Conservation (phyloP, 345 rosid species). For the Populus pruinosa region DNA sequence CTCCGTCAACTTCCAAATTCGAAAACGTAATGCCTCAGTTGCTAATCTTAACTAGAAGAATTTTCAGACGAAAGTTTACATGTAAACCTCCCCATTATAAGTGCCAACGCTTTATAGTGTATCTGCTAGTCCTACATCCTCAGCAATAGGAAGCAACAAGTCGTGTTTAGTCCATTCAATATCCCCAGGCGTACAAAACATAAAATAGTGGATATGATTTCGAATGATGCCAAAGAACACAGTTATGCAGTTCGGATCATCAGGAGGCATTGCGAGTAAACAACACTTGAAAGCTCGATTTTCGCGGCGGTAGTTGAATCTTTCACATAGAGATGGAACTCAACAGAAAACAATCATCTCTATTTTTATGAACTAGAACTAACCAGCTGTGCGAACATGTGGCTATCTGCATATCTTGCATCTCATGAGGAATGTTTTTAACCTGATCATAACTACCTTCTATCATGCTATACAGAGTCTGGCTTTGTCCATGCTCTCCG, state of each 20-base stretch:
- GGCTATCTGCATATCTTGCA: not conserved
- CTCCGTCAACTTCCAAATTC: too few relatives aligned
- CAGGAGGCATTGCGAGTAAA: not conserved
- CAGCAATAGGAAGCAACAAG: not conserved
- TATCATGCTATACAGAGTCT: not conserved
- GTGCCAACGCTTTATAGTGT: too few relatives aligned
- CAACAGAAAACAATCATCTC: not conserved
- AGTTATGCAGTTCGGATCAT: not conserved
- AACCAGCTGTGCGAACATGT: not conserved
- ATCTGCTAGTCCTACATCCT: too few relatives aligned
- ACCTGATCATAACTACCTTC: too few relatives aligned
- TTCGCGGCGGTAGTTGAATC: not conserved
- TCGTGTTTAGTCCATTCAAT: not conserved
- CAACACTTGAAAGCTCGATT: not conserved
- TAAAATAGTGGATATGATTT: not conserved
- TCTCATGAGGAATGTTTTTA: not conserved
- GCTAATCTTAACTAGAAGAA: too few relatives aligned
- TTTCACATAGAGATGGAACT: not conserved
- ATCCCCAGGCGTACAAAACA: not conserved
- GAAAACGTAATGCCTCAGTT: too few relatives aligned
- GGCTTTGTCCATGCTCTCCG: not conserved
- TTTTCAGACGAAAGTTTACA: too few relatives aligned
- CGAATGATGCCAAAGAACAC: not conserved
- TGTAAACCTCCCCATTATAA: too few relatives aligned
- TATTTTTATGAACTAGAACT: not conserved